These are phyloP conservation scores for Trypanosomatidae sp. DNA, from an alignment of 208 protist species.

Conservation along the genomic window DNA sequence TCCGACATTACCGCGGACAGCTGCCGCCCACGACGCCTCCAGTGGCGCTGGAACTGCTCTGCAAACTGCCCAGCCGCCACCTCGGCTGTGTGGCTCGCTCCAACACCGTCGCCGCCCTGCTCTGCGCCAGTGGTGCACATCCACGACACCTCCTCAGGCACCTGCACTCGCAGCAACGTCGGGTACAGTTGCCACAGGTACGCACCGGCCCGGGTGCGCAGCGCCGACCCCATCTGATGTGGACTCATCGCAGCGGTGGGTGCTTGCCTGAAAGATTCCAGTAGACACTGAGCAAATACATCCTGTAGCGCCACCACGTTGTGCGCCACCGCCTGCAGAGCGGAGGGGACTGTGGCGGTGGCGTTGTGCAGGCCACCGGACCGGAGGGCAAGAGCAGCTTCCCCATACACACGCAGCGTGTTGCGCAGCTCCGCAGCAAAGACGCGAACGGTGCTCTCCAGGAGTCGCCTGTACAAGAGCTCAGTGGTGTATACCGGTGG, in stretches of 20 bases:
- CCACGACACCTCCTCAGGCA: conserved; percentile 15
- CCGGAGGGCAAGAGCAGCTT: conserved; percentile 12
- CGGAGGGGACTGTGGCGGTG: neutral
- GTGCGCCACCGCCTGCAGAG: conserved; percentile 11
- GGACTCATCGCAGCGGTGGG: neutral
- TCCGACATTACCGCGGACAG: neutral
- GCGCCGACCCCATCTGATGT: neutral
- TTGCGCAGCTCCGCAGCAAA: conserved; percentile 16
- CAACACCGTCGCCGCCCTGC: conserved; percentile 3
- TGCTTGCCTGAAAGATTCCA: neutral
- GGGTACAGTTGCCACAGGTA: conserved; percentile 21
- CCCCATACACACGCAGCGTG: conserved; percentile 9
- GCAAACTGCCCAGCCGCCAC: neutral
- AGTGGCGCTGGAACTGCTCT: conserved; percentile 3
- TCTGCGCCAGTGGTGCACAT: conserved; percentile 10
- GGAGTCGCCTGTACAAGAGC: conserved; percentile 9
- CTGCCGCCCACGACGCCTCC: neutral
- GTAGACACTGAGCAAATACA: conserved; percentile 5
- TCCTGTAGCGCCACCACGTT: conserved; percentile 18
- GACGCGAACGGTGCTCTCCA: conserved; percentile 8
- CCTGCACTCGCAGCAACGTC: conserved; percentile 24
- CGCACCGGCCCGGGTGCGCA: neutral
- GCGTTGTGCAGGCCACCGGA: conserved; percentile 10
- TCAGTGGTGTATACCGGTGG: neutral
- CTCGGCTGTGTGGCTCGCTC: neutral